Percentiles rank a stretch among this genome's conserved stretches.
Conservation (phyloP, 495 filamentous ascomycete species). For the Podospora pseudocomata region DNA sequence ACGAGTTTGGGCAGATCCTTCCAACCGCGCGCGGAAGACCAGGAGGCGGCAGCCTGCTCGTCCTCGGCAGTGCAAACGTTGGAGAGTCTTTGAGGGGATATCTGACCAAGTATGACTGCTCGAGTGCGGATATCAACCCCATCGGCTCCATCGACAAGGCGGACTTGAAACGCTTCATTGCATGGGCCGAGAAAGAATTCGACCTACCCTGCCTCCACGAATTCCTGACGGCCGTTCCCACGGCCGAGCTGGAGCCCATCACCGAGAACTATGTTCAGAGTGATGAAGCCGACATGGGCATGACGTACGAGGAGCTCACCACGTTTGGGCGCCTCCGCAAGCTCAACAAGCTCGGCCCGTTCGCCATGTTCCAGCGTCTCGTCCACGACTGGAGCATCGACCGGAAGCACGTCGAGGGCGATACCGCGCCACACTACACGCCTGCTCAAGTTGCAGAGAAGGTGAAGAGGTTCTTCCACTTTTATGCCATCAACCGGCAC, state of each 20-base stretch:
- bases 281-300: constrained; percentile 57
- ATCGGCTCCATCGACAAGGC: constrained; percentile 68
- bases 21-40: constrained; percentile 49
- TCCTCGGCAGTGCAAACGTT: constrained; percentile 51
- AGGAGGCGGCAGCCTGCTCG: constrained; percentile 38
- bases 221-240: constrained; percentile 73
- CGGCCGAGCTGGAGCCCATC: constrained; percentile 81
- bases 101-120: constrained; percentile 32
- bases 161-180: constrained; percentile 76
- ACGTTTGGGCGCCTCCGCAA: constrained; percentile 56
- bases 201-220: constrained; percentile 69
- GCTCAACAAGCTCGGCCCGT: constrained; percentile 68
- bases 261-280: constrained; percentile 61
- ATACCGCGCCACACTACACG: constrained; percentile 32
- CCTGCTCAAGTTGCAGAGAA: constrained; percentile 53
- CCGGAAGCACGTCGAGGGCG: constrained; percentile 26
- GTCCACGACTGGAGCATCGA: constrained; percentile 65
- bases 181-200: constrained; percentile 58
- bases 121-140: constrained; percentile 50
- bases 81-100: constrained; percentile 53
- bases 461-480: constrained; percentile 65
- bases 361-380: constrained; percentile 64
- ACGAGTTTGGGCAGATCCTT: constrained; percentile 44
- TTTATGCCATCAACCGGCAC: constrained; percentile 56
- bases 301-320: constrained; percentile 53